Evolutionary conservation across 495 filamentous ascomycete genomes (phyloP).

Genomic region (Amphirosellinia nigrospora): DNA sequence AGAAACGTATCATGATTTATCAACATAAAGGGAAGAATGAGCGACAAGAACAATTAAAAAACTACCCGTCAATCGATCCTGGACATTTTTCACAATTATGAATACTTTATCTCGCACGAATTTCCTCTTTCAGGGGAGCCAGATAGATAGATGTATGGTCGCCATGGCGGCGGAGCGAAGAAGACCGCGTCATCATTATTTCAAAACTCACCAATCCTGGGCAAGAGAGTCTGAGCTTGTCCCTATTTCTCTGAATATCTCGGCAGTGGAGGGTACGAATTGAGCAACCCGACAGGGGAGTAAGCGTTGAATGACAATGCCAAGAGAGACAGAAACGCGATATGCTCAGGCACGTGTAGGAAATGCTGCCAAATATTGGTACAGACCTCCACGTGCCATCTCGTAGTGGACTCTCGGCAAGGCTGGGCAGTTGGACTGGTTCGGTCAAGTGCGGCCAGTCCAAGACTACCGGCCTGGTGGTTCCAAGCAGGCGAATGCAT

Average conservation of each 20-base stretch:
- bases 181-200: slow-evolving; percentile 5
- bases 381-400: neutral
- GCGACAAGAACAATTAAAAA: neutral
- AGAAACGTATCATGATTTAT: slow-evolving; percentile 6
- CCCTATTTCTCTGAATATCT: slow-evolving; percentile 9
- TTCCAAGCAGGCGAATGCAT: neutral
- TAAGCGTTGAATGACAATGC: slow-evolving; percentile 7
- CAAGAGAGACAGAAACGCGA: neutral
- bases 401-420: neutral
- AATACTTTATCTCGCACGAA: neutral
- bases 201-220: neutral
- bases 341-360: neutral
- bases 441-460: neutral
- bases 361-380: neutral
- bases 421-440: neutral
- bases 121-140: neutral
- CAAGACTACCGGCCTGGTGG: neutral
- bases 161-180: neutral
- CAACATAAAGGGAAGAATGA: neutral
- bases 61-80: neutral
- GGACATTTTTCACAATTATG: neutral
- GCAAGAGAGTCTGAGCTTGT: neutral
- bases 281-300: neutral
- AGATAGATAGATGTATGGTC: neutral
- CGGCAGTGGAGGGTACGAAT: slow-evolving; percentile 3